Conservation (phyloP, 139 green algal species). For the Zygnema circumcarinatum region DNA sequence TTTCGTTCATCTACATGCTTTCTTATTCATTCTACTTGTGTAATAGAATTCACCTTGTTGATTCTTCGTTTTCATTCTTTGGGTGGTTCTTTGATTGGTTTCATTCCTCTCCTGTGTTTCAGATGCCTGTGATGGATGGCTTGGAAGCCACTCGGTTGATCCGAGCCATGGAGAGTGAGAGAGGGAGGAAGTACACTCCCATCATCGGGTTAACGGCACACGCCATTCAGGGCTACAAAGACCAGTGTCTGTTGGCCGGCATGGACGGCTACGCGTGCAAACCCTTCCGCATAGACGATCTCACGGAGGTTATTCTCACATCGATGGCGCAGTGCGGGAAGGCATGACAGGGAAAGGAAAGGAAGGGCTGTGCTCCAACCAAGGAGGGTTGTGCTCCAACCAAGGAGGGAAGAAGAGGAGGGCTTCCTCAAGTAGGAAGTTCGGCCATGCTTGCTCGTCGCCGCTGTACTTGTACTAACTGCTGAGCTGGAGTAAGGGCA, state of each 20-base stretch:
- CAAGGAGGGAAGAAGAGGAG: too few relatives aligned
- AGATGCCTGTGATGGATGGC: constrained; percentile 57
- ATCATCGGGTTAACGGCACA: constrained; percentile 40
- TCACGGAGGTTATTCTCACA: constrained; percentile 4
- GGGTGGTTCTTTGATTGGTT: neutral
- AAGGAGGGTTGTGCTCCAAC: too few relatives aligned
- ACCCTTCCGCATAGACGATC: constrained; percentile 11
- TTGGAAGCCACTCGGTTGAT: constrained; percentile 32
- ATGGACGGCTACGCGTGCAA: constrained; percentile 46
- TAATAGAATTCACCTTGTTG: neutral
- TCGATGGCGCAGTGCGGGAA: neutral
- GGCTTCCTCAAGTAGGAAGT: too few relatives aligned
- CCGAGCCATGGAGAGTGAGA: neutral
- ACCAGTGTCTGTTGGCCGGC: constrained; percentile 23
- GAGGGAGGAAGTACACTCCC: constrained; percentile 13
- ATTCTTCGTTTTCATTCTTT: neutral
- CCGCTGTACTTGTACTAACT: too few relatives aligned
- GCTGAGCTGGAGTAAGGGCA: too few relatives aligned
- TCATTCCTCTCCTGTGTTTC: neutral
- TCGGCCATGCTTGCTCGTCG: too few relatives aligned
- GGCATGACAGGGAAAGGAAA: too few relatives aligned
- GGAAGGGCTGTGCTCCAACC: too few relatives aligned
- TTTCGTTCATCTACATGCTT: too few relatives aligned
- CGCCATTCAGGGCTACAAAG: neutral
- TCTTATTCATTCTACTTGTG: too few relatives aligned